These are phyloP conservation scores for Mucor saturninus DNA, from an alignment of 371 early-diverging fungal species.

Conservation along the genomic window DNA sequence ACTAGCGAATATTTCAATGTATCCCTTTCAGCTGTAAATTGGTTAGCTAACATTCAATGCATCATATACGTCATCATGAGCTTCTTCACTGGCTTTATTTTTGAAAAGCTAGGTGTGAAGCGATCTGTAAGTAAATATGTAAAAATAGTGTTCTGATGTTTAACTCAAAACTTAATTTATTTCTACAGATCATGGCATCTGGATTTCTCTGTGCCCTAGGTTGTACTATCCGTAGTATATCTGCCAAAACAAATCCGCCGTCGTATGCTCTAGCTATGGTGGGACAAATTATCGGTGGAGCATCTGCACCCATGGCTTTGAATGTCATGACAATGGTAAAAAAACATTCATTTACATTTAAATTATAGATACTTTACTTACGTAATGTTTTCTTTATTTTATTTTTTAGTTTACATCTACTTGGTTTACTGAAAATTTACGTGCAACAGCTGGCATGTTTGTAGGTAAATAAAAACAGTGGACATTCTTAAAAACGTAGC, in stretches of 20 bases:
- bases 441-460: conserved; percentile 69
- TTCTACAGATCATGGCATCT: conserved; percentile 49
- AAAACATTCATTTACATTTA: no score
- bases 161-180: not conserved
- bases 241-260: conserved; percentile 35
- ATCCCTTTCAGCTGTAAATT: conserved; percentile 38
- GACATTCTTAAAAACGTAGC: not conserved
- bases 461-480: conserved; percentile 31
- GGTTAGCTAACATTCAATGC: conserved; percentile 42
- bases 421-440: conserved; percentile 69
- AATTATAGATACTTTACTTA: no score
- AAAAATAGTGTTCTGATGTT: not conserved
- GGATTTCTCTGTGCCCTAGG: conserved; percentile 52
- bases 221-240: conserved; percentile 56
- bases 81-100: conserved; percentile 39
- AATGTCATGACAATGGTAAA: conserved; percentile 58
- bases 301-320: conserved; percentile 63
- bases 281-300: conserved; percentile 62
- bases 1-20: conserved; percentile 31
- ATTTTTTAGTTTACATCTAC: conserved; percentile 54
- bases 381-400: no score
- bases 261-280: conserved; percentile 48
- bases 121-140: conserved; percentile 33
- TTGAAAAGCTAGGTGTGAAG: conserved; percentile 38
- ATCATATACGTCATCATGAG: conserved; percentile 38